These are phyloP conservation scores for Boletus semigastroideus DNA, from an alignment of 1,284 basidiomycete genomes.

Conservation along the genomic window DNA sequence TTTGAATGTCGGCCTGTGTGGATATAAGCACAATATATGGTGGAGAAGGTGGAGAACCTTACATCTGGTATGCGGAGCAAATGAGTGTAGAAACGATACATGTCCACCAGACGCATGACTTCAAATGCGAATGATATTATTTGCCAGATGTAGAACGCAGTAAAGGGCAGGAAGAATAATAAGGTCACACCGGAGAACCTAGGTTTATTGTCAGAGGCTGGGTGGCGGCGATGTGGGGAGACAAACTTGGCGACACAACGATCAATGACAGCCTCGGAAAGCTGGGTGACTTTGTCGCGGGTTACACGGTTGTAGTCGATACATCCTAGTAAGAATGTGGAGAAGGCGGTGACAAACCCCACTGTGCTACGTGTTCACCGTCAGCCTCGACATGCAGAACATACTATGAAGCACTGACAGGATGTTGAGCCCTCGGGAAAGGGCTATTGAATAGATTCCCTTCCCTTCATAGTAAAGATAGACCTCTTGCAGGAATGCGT, in stretches of 20 bases:
- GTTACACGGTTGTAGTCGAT: constrained; percentile 86
- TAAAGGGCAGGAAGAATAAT: constrained; percentile 81
- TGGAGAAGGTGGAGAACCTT: constrained; percentile 44
- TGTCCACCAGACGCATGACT: constrained; percentile 78
- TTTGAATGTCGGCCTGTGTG: constrained; percentile 88
- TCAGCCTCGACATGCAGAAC: constrained; percentile 22
- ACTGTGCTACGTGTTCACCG: constrained; percentile 67
- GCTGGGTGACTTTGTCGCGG: constrained; percentile 57
- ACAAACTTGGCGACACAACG: constrained; percentile 80
- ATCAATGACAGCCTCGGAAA: constrained; percentile 79
- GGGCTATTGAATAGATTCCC: constrained; percentile 91
- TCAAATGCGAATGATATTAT: constrained; percentile 63
- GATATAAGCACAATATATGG: constrained; percentile 10
- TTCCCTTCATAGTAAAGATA: constrained; percentile 97
- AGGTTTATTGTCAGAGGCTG: constrained; percentile 9
- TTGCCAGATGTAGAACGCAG: constrained; percentile 79
- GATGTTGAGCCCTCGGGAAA: constrained; percentile 86
- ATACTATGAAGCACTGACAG: constrained; percentile 61
- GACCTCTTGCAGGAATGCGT: constrained; percentile 92
- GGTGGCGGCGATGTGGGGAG: background rate
- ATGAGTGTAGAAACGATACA: constrained; percentile 91
- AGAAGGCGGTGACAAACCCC: constrained; percentile 96
- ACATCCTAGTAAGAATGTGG: constrained; percentile 93
- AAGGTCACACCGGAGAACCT: constrained; percentile 83
- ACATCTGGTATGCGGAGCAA: constrained; percentile 79